Base-by-base conservation (phyloP, 805 yeast genomes). In the Schwanniomyces vanrijiae region DNA sequence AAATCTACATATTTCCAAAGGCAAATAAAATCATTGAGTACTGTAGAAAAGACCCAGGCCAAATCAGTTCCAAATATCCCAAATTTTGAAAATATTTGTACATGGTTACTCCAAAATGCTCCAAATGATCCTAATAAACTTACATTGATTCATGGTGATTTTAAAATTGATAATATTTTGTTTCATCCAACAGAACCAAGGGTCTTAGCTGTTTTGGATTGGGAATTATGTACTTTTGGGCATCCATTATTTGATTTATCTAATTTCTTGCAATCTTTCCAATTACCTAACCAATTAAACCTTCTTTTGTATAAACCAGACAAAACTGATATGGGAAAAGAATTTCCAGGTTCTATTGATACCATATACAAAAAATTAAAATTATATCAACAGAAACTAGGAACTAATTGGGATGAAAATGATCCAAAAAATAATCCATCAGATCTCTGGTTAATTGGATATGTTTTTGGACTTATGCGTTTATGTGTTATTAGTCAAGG, bases 171-270 rank as follows among this genome's bases (percentile, higher is more conserved):
- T 71, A 74, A 86, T 66, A 69, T 86, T 52, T 75, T 86, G 28
- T 77, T 78, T 65, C 76, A 84, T 62, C 82, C 81, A 52, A 74
- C 73, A 0, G 69, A 73, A 40, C 74, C 75, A 18, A 59, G 61
- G 38, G 80, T 82, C 2, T 63, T 76, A 42, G 85, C 86, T 0
- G 78, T 82, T 2, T 65, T 82, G 37, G 87, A 82, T 56, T 82
- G 88, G 88, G 88, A 82, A 57, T 63, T 82, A 34, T 80, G 85
- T 51, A 82, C 87, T 0, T 66, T 79, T 47, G 88, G 88, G 0
- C 84, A 82, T 53, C 88, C 88, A 0, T 59, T 82, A 39, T 82
- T 83, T 49, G 88, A 82, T 54, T 63, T 82, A 25, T 78, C 84
- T 14, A 82, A 82, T 55, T 66, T 81, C 24, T 63, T 82, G 21